Evolutionary conservation across 1,284 basidiomycete genomes (phyloP), one percentile per base, ranked within the genome.

Genomic region (Apiotrichum siamense): DNA sequence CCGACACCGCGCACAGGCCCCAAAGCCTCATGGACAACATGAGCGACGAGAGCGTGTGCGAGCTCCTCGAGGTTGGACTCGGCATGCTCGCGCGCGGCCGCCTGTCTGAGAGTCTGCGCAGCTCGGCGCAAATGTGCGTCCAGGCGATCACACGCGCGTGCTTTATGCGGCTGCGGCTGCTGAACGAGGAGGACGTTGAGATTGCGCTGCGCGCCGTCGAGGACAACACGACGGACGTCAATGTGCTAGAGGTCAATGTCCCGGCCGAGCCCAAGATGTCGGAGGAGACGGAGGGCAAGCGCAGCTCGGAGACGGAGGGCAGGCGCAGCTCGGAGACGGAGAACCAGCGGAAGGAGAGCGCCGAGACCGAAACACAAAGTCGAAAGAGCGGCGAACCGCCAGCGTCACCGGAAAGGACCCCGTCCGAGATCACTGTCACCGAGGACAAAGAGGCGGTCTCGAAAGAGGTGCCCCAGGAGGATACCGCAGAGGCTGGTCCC

Each of bases 51-150:
- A 88, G 92, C 69, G 86, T 98, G 20, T 98, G 96, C 71, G 94
- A 97, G 75, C 92, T 98, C 84, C 78, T 99, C 66, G 96, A 99
- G 76, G 97, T 94, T 6, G 93, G 96, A 1, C 76, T 99, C 58
- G 96, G 91, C 31, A 97, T 96, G 64, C 92, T 92, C 61, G 97
- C 94, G 72, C 90, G 97, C 69, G 96, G 94, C 79, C 80, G 96
- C 37, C 78, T 97, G 6, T 90, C 88, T 64, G 93, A 72, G 38
- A 63, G 70, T 1, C 49, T 73, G 18, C 83, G 96, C 41, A 83
- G 87, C 33, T 89, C 88, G n/a, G 93, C 96, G 1, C 93, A 97
- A 70, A 82, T 83, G n/a, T 88, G 86, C 0, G 94, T 98, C 82
- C 87, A 94, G 61, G 77, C 82, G 1, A 82, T 98, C 59, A 87